A percentile compares a stretch with the other conserved stretches of the same genome.
Evolutionary conservation across 345 rosid genomes (phyloP).

Genomic region (Ailanthus altissimus): DNA sequence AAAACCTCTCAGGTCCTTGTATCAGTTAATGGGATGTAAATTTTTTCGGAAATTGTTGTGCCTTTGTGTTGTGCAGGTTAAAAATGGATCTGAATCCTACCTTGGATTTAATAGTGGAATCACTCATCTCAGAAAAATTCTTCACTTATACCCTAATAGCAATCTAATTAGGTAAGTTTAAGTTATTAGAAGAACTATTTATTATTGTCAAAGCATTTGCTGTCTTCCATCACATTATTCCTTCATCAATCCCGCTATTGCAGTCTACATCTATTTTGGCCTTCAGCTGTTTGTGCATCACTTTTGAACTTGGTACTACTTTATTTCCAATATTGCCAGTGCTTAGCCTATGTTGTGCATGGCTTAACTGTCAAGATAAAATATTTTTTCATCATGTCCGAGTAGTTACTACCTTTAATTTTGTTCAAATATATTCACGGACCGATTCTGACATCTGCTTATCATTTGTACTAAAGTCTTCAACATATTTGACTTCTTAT

Average conservation of each 20-base stretch:
- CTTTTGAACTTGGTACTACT: conserved; percentile 5
- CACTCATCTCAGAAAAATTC: conserved; percentile 71
- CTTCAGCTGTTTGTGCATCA: conserved; percentile 2
- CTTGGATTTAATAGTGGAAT: conserved; percentile 74
- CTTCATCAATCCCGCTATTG: not conserved
- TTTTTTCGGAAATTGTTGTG: conserved; percentile 8
- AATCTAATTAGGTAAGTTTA: conserved; percentile 62
- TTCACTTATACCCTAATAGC: conserved; percentile 80
- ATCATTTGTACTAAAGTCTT: not conserved
- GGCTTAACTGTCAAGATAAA: not conserved
- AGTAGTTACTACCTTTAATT: not conserved
- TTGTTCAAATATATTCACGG: not conserved
- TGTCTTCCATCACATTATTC: not conserved
- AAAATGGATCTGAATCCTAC: conserved; percentile 53
- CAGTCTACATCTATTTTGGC: conserved; percentile 4
- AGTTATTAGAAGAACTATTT: conserved; percentile 11
- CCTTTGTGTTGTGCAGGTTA: conserved; percentile 54
- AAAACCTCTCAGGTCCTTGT: not conserved
- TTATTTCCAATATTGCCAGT: not conserved
- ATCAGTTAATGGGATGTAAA: conserved; percentile 1
- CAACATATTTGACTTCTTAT: not conserved
- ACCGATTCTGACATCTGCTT: not conserved
- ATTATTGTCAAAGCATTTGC: conserved; percentile 2
- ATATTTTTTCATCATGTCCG: not conserved
- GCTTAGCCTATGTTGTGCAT: not conserved